Evolutionary conservation across 495 filamentous ascomycete genomes (phyloP).

Genomic region (Ascobolus immersus): DNA sequence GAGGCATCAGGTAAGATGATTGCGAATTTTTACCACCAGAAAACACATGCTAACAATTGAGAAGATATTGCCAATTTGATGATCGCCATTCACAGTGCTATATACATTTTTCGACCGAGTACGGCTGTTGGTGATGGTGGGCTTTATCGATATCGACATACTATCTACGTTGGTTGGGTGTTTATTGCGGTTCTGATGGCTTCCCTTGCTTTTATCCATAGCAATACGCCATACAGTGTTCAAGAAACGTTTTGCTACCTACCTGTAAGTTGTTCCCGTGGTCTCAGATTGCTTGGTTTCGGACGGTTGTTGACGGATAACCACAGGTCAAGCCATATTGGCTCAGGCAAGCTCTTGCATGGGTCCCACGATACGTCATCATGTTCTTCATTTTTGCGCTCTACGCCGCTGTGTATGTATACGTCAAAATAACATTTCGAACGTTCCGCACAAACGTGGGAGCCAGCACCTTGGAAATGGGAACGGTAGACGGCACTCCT

Average conservation of each 20-base stretch:
- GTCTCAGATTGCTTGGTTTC: background rate
- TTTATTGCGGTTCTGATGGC: slow-evolving; percentile 32
- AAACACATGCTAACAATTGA: slow-evolving; percentile 3
- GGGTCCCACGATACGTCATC: slow-evolving; percentile 49
- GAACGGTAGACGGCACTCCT: slow-evolving; percentile 12
- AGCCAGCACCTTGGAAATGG: slow-evolving; percentile 14
- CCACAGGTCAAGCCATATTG: slow-evolving; percentile 21
- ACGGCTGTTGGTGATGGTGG: slow-evolving; percentile 26
- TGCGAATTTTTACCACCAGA: background rate
- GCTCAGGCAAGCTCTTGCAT: slow-evolving; percentile 39
- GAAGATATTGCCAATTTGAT: slow-evolving; percentile 40
- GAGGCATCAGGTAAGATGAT: slow-evolving; percentile 31
- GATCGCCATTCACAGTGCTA: slow-evolving; percentile 42
- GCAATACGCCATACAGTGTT: slow-evolving; percentile 26
- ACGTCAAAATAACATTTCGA: slow-evolving; percentile 27
- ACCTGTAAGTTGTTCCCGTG: slow-evolving; percentile 21
- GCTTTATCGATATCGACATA: slow-evolving; percentile 35
- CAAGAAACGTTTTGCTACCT: slow-evolving; percentile 42
- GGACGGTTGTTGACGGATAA: slow-evolving; percentile 7
- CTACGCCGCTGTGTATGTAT: slow-evolving; percentile 41
- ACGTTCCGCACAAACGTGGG: slow-evolving; percentile 15
- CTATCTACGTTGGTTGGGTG: slow-evolving; percentile 28
- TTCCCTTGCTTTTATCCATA: slow-evolving; percentile 36
- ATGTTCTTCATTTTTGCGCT: slow-evolving; percentile 33
- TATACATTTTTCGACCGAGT: slow-evolving; percentile 37